Evolutionary conservation across 2,329 filamentous ascomycete species (phyloP).

Genomic region (Hawksworthiomyces lignivorus): DNA sequence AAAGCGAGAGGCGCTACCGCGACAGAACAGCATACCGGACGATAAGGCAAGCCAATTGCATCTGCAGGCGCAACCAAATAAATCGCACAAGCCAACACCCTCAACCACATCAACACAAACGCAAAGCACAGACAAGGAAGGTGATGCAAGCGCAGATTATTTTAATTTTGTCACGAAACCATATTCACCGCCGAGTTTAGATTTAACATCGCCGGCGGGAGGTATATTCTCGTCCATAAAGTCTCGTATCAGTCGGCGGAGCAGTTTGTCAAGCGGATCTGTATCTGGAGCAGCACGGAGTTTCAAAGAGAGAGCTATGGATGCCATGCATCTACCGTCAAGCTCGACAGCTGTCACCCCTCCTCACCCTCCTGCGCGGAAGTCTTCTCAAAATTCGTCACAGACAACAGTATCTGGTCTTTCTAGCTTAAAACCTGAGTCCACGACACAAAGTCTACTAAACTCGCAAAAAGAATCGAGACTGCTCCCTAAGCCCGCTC

Average conservation of each 20-base stretch:
- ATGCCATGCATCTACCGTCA: constrained; percentile 6
- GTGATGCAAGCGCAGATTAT: constrained; percentile 4
- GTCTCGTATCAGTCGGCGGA: constrained; percentile 13
- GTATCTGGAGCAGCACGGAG: constrained; percentile 2
- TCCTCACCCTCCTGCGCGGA: neutral
- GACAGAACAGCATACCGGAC: neutral
- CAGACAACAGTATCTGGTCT: neutral
- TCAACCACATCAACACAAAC: neutral
- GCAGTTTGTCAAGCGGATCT: constrained; percentile 10
- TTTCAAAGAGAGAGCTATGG: constrained; percentile 13
- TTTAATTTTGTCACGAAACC: constrained; percentile 5
- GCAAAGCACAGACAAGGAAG: neutral
- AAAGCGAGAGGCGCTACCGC: neutral
- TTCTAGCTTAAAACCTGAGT: neutral
- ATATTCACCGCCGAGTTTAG: neutral
- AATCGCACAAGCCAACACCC: neutral
- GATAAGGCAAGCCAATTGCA: no score
- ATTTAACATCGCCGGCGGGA: neutral
- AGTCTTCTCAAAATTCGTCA: neutral
- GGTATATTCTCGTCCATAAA: constrained; percentile 14
- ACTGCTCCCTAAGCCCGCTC: constrained; percentile 8
- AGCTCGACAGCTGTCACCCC: neutral
- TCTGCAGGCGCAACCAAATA: no score
- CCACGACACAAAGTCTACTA: neutral
- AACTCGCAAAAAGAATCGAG: neutral